Conservation (phyloP, 768 basidiomycete genomes). For the Leccinum ochraceum region DNA sequence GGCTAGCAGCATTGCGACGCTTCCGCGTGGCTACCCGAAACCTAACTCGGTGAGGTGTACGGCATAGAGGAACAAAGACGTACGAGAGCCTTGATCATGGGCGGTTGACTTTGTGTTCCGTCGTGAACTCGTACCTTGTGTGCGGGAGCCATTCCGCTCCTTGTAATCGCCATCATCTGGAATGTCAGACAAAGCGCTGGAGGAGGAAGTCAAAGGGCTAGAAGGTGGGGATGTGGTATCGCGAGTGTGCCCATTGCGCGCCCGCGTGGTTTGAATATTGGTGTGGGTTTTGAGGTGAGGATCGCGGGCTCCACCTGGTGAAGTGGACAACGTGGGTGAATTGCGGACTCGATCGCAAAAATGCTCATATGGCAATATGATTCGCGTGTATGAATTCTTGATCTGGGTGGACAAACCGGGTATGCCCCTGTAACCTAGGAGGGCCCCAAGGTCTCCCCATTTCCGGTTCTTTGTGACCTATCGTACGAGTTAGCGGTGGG, state of each 20-base stretch:
- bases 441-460: slow-evolving; percentile 85
- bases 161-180: slow-evolving; percentile 73
- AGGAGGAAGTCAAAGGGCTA: slow-evolving; percentile 75
- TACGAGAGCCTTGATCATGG: slow-evolving; percentile 50
- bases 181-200: slow-evolving; percentile 77
- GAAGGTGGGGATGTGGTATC: slow-evolving; percentile 62
- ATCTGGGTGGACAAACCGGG: slow-evolving; percentile 85
- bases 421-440: slow-evolving; percentile 80
- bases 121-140: slow-evolving; percentile 44
- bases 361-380: slow-evolving; percentile 95
- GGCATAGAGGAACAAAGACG: slow-evolving; percentile 14
- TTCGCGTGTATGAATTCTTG: slow-evolving; percentile 84
- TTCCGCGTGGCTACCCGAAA: slow-evolving; percentile 37
- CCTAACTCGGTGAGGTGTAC: slow-evolving; percentile 14
- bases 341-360: slow-evolving; percentile 78
- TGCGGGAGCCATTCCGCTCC: slow-evolving; percentile 48
- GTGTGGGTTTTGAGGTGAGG: slow-evolving; percentile 57
- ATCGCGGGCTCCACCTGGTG: slow-evolving; percentile 41
- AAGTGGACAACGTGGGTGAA: slow-evolving; percentile 50
- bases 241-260: slow-evolving; percentile 40
- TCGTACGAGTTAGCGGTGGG: slow-evolving; percentile 25
- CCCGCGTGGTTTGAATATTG: slow-evolving; percentile 44
- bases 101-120: slow-evolving; percentile 54
- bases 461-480: slow-evolving; percentile 83
- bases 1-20: slow-evolving; percentile 20